Conservation (phyloP, 2,329 filamentous ascomycete species). For the Ceratocystis ficicola region DNA sequence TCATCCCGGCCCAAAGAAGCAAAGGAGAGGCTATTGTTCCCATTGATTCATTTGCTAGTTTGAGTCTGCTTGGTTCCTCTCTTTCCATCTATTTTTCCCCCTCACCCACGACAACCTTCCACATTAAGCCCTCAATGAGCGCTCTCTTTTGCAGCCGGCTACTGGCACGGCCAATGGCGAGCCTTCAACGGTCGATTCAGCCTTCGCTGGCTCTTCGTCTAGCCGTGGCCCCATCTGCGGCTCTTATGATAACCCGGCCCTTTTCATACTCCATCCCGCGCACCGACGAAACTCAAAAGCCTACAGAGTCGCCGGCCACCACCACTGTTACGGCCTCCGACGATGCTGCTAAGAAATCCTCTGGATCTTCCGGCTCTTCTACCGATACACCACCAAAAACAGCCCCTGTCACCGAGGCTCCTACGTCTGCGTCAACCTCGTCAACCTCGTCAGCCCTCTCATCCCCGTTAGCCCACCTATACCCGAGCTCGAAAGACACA, state of each 20-base stretch:
- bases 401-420: not conserved
- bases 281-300: constrained; percentile 14
- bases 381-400: not conserved
- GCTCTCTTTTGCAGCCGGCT: constrained; percentile 20
- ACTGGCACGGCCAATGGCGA: constrained; percentile 13
- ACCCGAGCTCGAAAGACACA: not conserved
- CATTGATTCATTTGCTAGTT: not conserved
- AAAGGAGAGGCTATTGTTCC: not conserved
- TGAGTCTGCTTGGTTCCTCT: not conserved
- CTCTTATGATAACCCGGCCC: constrained; percentile 22
- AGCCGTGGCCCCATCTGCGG: constrained; percentile 11
- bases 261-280: constrained; percentile 23
- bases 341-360: not conserved
- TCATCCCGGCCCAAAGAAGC: not conserved
- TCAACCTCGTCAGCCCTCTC: constrained; percentile 9
- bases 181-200: constrained; percentile 9
- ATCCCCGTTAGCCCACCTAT: constrained; percentile 15
- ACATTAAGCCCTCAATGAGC: constrained; percentile 18
- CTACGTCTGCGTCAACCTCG: constrained; percentile 5
- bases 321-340: not conserved
- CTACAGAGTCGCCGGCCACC: not conserved
- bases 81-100: not conserved
- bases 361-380: constrained; percentile 5
- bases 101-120: not conserved
- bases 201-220: constrained; percentile 6